A percentile compares a stretch with the other conserved stretches of the same genome.
Evolutionary conservation across 345 rosid genomes (phyloP).

Genomic region (Bruguiera sexangula): DNA sequence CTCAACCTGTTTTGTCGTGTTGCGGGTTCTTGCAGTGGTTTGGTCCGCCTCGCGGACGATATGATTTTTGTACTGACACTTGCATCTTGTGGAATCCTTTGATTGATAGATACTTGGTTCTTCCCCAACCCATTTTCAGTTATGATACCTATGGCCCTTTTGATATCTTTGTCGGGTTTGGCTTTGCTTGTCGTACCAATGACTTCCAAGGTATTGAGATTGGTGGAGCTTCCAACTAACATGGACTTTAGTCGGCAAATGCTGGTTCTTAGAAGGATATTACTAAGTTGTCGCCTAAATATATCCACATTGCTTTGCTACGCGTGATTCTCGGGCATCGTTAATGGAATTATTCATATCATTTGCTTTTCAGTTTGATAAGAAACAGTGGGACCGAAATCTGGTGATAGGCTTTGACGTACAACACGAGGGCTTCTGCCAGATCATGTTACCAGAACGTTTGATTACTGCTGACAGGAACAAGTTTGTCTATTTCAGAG

Average conservation of each 20-base stretch:
- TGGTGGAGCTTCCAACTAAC: neutral
- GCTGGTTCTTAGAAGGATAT: slow-evolving; percentile 3
- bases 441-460: slow-evolving; percentile 2
- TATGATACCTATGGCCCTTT: slow-evolving; percentile 2
- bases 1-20: neutral
- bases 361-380: neutral
- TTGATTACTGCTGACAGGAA: neutral
- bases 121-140: neutral
- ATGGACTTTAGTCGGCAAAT: neutral
- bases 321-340: slow-evolving; percentile 4
- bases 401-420: neutral
- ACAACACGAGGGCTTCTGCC: neutral
- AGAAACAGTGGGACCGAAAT: neutral
- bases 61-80: neutral
- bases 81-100: slow-evolving; percentile 6
- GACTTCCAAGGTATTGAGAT: slow-evolving; percentile 12
- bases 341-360: slow-evolving; percentile 12
- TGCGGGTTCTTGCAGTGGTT: slow-evolving; percentile 6
- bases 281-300: neutral
- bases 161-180: neutral
- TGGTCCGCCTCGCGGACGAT: slow-evolving; percentile 1
- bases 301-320: neutral
- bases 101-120: neutral
- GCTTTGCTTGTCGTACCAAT: neutral
- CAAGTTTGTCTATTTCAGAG: neutral